Conservation (phyloP, 2,329 filamentous ascomycete genomes). For the Colletotrichum lindemuthianum region DNA sequence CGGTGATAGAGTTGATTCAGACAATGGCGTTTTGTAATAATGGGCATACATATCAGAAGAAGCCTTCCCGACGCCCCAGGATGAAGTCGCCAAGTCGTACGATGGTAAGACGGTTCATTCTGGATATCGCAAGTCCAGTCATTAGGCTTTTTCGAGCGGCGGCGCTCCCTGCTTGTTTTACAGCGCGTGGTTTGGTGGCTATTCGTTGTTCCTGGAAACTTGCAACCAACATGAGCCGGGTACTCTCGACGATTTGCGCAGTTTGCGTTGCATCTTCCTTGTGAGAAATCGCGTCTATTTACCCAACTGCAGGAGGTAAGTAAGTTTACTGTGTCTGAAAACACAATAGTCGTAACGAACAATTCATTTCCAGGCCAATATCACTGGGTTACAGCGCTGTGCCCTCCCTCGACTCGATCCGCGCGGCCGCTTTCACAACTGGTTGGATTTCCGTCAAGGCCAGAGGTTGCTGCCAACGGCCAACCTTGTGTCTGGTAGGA, state of each 20-base stretch:
- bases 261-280: constrained; percentile 51
- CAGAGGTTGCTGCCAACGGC: constrained; percentile 48
- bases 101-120: constrained; percentile 8
- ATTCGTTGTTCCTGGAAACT: too few relatives aligned
- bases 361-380: constrained; percentile 49
- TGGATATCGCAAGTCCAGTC: not conserved
- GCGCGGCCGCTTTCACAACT: constrained; percentile 51
- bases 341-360: not conserved
- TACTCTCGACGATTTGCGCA: constrained; percentile 53
- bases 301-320: constrained; percentile 46
- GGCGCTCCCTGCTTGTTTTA: constrained; percentile 58
- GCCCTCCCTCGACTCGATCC: constrained; percentile 46
- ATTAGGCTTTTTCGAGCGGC: constrained; percentile 43
- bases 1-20: constrained; percentile 11
- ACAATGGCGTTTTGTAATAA: not conserved
- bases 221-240: constrained; percentile 39
- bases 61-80: constrained; percentile 13
- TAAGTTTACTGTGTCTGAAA: too few relatives aligned
- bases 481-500: constrained; percentile 41
- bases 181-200: constrained; percentile 49
- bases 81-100: constrained; percentile 2
- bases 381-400: constrained; percentile 55
- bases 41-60: constrained; percentile 26
- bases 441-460: constrained; percentile 58
- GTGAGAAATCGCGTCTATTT: constrained; percentile 51